These are phyloP conservation scores for Eucalyptus cladocalyx DNA, from an alignment of 345 rosid species.

Conservation along the genomic window DNA sequence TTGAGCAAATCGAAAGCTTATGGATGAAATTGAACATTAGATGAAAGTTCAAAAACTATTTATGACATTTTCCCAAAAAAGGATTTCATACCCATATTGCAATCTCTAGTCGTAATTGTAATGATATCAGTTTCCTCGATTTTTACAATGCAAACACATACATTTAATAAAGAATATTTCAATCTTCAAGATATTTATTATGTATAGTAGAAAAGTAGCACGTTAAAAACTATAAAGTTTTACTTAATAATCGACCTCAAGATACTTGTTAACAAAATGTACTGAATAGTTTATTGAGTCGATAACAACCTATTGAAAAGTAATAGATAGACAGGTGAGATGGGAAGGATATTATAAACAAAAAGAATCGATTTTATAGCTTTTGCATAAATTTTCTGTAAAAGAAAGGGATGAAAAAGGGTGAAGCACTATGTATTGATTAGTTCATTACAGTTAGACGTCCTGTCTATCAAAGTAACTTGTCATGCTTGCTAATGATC, in stretches of 20 bases:
- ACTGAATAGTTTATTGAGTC: not conserved
- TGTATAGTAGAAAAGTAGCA: not conserved
- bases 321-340: not conserved
- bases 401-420: not conserved
- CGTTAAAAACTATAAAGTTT: not conserved
- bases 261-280: not conserved
- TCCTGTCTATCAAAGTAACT: not conserved
- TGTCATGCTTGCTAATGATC: not conserved
- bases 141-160: not conserved
- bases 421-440: not conserved
- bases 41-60: too few relatives aligned
- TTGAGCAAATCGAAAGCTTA: too few relatives aligned
- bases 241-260: not conserved
- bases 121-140: not conserved
- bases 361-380: not conserved
- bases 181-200: not conserved
- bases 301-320: not conserved
- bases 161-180: not conserved
- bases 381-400: not conserved
- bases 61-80: not conserved
- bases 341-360: not conserved
- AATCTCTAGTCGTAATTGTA: not conserved
- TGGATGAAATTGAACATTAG: too few relatives aligned
- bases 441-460: not conserved
- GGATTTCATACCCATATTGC: not conserved